These are phyloP conservation scores for Suillus sp. DNA, from an alignment of 768 basidiomycete species.

Conservation along the genomic window DNA sequence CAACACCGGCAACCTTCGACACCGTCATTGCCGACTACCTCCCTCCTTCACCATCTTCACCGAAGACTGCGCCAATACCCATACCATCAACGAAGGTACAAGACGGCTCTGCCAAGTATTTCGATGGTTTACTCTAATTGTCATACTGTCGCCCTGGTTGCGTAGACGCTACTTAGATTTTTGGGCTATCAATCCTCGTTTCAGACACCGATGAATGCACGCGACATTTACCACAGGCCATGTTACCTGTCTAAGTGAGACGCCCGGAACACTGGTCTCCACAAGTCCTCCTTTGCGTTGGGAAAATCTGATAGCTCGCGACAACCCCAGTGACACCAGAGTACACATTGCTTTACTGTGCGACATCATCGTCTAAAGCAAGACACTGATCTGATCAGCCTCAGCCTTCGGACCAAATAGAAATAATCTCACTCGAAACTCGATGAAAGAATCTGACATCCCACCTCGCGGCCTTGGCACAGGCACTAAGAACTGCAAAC, in stretches of 20 bases:
- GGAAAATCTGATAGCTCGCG: not conserved
- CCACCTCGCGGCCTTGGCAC: conserved; percentile 42
- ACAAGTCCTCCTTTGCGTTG: not conserved
- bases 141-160: conserved; percentile 8
- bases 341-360: conserved; percentile 5
- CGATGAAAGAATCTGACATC: conserved; percentile 71
- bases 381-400: conserved; percentile 30
- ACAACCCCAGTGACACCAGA: not conserved
- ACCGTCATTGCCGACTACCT: conserved; percentile 76
- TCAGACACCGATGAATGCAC: not conserved
- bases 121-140: conserved; percentile 43
- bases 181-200: not conserved
- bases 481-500: conserved; percentile 89
- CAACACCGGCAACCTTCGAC: conserved; percentile 60
- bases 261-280: not conserved
- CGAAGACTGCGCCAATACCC: conserved; percentile 10
- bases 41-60: conserved; percentile 38
- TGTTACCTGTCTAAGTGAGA: not conserved
- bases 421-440: conserved; percentile 71
- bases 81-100: conserved; percentile 10
- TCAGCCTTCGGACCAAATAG: not conserved
- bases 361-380: conserved; percentile 34
- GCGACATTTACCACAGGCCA: not conserved
- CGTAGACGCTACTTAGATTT: conserved; percentile 4
- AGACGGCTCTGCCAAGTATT: conserved; percentile 37